Percentiles rank a stretch among this genome's conserved stretches.
Evolutionary conservation across 345 rosid species (phyloP).

Genomic region (Hibiscus syriacus): DNA sequence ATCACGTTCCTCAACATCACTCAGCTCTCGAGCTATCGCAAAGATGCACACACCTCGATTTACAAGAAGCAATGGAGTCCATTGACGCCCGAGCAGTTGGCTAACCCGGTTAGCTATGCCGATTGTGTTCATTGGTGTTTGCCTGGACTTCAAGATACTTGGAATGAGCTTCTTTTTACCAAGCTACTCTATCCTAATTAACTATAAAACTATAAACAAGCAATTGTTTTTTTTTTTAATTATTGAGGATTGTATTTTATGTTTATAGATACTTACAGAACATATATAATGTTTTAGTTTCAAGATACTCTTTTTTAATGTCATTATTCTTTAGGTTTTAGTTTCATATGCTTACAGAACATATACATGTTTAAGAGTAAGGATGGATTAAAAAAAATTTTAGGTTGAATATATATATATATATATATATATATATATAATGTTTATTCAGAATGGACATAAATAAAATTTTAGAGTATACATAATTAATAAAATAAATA

Average conservation of each 20-base stretch:
- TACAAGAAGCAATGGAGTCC: conserved; percentile 88
- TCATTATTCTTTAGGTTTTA: neutral
- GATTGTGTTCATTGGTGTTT: conserved; percentile 94
- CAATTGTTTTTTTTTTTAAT: no score
- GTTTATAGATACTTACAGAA: neutral
- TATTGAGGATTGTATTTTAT: no score
- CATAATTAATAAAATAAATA: no score
- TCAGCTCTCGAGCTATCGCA: conserved; percentile 67
- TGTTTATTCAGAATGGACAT: no score
- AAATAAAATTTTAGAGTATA: no score
- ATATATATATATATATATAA: no score
- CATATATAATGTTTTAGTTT: neutral
- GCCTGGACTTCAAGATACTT: conserved; percentile 88
- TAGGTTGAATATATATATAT: no score
- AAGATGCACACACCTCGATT: conserved; percentile 86
- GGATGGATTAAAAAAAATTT: no score
- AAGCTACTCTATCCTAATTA: conserved; percentile 57
- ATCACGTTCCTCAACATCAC: conserved; percentile 78
- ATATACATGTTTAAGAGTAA: no score
- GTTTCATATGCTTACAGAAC: no score
- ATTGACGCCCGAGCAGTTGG: conserved; percentile 54
- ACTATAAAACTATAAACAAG: no score
- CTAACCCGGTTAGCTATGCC: conserved; percentile 68
- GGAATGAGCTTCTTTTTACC: conserved; percentile 90
- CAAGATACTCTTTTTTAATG: neutral